Evolutionary conservation across 257 asterid species (phyloP), one percentile per base, ranked within the genome.

Genomic region (Osmanthus fragrans): DNA sequence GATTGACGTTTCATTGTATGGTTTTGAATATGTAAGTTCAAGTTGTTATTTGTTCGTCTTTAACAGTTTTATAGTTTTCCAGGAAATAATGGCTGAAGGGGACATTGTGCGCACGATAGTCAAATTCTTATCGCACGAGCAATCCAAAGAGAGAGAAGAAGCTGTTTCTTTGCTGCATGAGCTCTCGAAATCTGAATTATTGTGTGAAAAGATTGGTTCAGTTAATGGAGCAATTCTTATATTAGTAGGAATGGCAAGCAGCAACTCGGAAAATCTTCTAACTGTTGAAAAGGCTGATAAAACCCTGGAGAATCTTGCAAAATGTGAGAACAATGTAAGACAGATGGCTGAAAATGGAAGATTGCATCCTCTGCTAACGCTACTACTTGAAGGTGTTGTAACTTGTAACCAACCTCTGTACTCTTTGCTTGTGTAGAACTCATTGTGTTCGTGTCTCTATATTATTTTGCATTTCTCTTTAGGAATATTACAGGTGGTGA

Each of bases 41-140:
- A 66, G 76, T 72, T 78, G 68, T 75, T 71, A 42, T 70, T 56
- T 40, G 45, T 23, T 83, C 32, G 29, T 64, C 2, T 25, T 83
- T 84, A 68, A 76, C 45, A 29, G 15, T 75, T 67, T 2, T 76
- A 47, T 80, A 30, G 45, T 75, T 80, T 83, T 86, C 76, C 89
- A 94, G 97, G 99, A 96, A n/a, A 87, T 92, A 82, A 81, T 96
- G 85, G 94, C 96, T 4, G 97, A 93, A 82, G 97, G 97, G 42
- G 96, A 92, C 83, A 96, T 93, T 12, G 96, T 93, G 16, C 96
- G 99, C 27, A 89, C 93, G 13, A 75, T 96, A 65, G 96, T 96
- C 47, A 96, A 96, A 76, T 93, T 90, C 82, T 83, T 96, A 72
- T 84, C 90, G 37, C 89, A 87, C 33, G 97, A 90, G 77, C 96